A percentile compares a stretch with the other conserved stretches of the same genome.
phyloP scores from a whole-genome alignment of 257 asterid species.

The Solanum virginianum region DNA sequence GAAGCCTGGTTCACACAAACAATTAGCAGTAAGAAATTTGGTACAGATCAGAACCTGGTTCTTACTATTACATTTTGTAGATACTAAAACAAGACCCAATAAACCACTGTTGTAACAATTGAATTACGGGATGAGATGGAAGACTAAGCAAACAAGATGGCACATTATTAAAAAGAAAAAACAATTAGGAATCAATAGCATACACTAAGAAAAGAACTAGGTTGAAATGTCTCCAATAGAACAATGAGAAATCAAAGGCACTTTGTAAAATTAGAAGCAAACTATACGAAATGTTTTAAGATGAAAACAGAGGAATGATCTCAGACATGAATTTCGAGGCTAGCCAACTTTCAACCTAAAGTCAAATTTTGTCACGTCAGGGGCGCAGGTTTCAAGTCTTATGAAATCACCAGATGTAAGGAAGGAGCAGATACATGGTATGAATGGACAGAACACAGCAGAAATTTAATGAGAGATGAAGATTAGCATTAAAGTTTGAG shows the following conservation, averaged over 20 bases:
- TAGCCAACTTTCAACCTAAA: not conserved
- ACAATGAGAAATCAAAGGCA: not conserved
- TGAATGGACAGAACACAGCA: too few relatives aligned
- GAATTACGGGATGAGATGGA: not conserved
- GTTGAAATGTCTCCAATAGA: not conserved
- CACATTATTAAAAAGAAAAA: not conserved
- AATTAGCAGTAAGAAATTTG: not conserved
- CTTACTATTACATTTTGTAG: not conserved
- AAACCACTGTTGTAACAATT: not conserved
- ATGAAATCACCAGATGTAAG: not conserved
- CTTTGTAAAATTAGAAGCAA: not conserved
- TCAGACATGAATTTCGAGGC: not conserved
- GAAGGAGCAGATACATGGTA: too few relatives aligned
- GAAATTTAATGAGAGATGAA: too few relatives aligned
- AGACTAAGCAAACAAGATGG: not conserved
- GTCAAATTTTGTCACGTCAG: not conserved
- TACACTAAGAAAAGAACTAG: not conserved
- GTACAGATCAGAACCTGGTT: not conserved
- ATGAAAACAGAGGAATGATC: not conserved
- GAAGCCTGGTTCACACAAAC: not conserved
- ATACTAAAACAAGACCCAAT: not conserved
- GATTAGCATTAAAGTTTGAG: too few relatives aligned
- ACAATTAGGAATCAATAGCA: not conserved
- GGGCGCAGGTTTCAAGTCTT: not conserved
- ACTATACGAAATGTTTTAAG: not conserved